Base-by-base conservation (phyloP, 1,284 basidiomycete genomes). In the Heterobasidion annosum region DNA sequence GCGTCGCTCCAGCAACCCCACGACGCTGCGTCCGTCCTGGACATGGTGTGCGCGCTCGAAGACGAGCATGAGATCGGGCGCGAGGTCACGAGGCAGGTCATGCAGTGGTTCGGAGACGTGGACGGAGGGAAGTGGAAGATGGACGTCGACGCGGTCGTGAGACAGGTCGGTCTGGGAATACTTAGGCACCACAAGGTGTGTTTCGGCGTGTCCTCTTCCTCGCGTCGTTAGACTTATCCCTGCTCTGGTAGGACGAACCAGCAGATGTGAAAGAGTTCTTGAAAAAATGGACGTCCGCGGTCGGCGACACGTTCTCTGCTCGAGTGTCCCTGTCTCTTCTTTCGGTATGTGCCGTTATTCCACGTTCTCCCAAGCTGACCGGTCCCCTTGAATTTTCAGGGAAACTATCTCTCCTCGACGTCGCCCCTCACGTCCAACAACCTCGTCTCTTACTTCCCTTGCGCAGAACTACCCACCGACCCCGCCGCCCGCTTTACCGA, bases 401-500 rank as follows among this genome's bases (percentile, higher is more conserved):
- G 90, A 48, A 87, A 89, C 68, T 90, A 82, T 67, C 73, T 93
- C 47, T 61, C 70, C 2, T 58, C 69, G 32, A 52, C 65, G 45
- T 56, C 65, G 50, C 66, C 64, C 2, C 47, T 56, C 15, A 50
- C 45, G n/a, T 51, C 59, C 1, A n/a, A 37, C 18, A 47, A 57
- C 8, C 44, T 60, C 3, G 63, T 89, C 35, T 74, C 71, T 8
- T 91, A 91, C 69, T 89, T 93, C 66, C 86, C 91, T n/a, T 73
- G 79, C 2, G 80, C 86, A 0, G 69, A 71, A 1, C 79, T 95
- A 16, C 88, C 93, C 1, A 67, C 78, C 0, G 85, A 90, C 53
- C 83, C 91, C 13, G 74, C 84, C 1, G 78, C 81, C 10, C 84
- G 93, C 13, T 96, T 96, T 70, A 67, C 79, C 1, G 90, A 94